Conservation (phyloP, 106 monocot species). For the Dendrobium nobile region DNA sequence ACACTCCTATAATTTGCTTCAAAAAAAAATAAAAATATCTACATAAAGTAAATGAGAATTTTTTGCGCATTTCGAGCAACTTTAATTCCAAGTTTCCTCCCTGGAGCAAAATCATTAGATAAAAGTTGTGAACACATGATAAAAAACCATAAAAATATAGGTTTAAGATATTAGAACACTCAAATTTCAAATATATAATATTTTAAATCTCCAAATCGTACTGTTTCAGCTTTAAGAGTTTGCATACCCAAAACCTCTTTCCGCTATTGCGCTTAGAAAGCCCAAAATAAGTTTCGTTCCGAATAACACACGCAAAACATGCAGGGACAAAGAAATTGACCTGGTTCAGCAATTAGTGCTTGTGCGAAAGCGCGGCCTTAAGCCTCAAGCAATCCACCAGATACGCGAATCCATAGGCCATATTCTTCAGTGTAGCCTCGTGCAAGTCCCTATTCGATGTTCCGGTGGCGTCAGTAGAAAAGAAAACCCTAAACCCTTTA, state of each 20-base stretch:
- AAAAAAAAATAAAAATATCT: no score
- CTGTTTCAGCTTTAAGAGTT: background rate
- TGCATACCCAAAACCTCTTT: no score
- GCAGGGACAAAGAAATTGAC: background rate
- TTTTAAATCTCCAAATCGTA: background rate
- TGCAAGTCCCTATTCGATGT: constrained; percentile 56
- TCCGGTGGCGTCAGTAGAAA: constrained; percentile 66
- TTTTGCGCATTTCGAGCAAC: no score
- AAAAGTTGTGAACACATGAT: no score
- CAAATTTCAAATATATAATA: background rate
- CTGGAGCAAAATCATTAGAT: no score
- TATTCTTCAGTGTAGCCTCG: constrained; percentile 60
- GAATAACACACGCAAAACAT: background rate
- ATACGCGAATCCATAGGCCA: constrained; percentile 86
- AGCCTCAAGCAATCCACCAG: constrained; percentile 53
- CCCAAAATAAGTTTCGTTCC: background rate
- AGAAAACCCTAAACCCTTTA: constrained; percentile 83
- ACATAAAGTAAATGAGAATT: no score
- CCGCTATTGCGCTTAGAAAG: background rate
- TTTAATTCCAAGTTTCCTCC: no score
- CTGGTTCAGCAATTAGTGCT: background rate
- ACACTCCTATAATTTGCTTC: no score
- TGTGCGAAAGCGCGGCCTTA: constrained; percentile 13
- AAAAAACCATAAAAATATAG: no score
- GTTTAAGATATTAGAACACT: background rate